Percentiles rank a stretch among this genome's conserved stretches.
These are phyloP conservation scores for Agrocybe pediades DNA, from an alignment of 768 basidiomycete genomes.

Conservation along the genomic window DNA sequence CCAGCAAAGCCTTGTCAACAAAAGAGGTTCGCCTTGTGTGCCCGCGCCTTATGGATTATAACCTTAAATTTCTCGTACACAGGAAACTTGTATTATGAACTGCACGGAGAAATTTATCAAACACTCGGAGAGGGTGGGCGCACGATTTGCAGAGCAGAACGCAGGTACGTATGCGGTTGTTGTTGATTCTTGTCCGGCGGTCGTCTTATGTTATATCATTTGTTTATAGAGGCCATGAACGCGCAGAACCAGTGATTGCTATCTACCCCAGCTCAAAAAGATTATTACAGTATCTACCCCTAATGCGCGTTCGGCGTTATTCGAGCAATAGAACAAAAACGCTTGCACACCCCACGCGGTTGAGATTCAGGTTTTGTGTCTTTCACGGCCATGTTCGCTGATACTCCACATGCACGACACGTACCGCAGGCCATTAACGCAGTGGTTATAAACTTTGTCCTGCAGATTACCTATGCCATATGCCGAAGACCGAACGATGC, in stretches of 20 bases:
- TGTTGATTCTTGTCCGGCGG: not conserved
- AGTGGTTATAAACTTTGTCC: too few species aligned
- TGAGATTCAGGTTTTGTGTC: not conserved
- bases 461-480: too few species aligned
- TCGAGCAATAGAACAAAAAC: slow-evolving; percentile 1
- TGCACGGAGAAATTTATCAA: slow-evolving; percentile 98
- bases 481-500: too few species aligned
- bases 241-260: slow-evolving; percentile 30
- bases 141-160: slow-evolving; percentile 89
- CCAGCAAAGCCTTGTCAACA: slow-evolving; percentile 87
- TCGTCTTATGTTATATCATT: not conserved
- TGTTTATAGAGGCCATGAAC: slow-evolving; percentile 40
- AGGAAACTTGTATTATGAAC: slow-evolving; percentile 91
- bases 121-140: slow-evolving; percentile 91
- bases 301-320: slow-evolving; percentile 4
- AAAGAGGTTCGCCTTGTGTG: slow-evolving; percentile 70
- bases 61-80: slow-evolving; percentile 1
- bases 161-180: slow-evolving; percentile 61
- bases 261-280: not conserved
- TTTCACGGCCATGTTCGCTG: slow-evolving; percentile 1
- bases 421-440: too few species aligned
- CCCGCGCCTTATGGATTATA: not conserved
- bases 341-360: not conserved
- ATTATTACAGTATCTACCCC: slow-evolving; percentile 7
- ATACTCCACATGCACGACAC: too few species aligned